Evolutionary conservation across 2,329 filamentous ascomycete genomes (phyloP).

Genomic region (Fusarium caatingaense): DNA sequence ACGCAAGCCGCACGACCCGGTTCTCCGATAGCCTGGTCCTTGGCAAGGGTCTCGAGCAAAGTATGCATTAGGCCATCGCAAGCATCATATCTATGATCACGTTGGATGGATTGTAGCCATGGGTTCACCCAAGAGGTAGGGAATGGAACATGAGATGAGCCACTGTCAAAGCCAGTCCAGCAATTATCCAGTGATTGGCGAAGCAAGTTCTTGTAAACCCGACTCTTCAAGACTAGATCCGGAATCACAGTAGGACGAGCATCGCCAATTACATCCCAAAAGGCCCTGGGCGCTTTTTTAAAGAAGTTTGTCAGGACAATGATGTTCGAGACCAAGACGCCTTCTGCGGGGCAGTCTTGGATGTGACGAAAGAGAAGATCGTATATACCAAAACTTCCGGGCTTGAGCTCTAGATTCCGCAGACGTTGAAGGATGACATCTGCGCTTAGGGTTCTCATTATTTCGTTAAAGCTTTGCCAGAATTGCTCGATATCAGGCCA

Average conservation of each 20-base stretch:
- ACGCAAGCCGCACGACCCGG: conserved; percentile 71
- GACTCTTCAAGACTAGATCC: conserved; percentile 84
- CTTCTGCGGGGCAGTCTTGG: conserved; percentile 60
- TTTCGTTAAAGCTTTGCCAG: conserved; percentile 81
- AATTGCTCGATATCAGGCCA: conserved; percentile 71
- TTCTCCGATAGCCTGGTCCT: conserved; percentile 64
- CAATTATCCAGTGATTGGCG: conserved; percentile 66
- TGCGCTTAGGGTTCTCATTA: conserved; percentile 79
- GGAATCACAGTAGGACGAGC: conserved; percentile 83
- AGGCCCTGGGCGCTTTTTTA: conserved; percentile 79
- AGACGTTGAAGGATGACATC: conserved; percentile 82
- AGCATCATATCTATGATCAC: conserved; percentile 80
- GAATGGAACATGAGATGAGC: conserved; percentile 64
- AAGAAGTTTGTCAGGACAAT: conserved; percentile 77
- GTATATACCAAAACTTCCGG: conserved; percentile 70
- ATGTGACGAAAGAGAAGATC: conserved; percentile 69
- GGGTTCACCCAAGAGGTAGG: conserved; percentile 82
- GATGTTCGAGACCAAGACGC: conserved; percentile 75
- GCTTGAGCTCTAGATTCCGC: conserved; percentile 79
- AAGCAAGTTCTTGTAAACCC: conserved; percentile 71
- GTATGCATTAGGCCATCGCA: conserved; percentile 83
- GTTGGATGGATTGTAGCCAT: conserved; percentile 81
- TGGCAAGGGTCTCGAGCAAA: conserved; percentile 73
- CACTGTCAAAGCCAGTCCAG: conserved; percentile 56
- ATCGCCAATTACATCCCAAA: conserved; percentile 89